phyloP scores from a whole-genome alignment of 805 yeast genomes.

The Candida cerambycidarum region DNA sequence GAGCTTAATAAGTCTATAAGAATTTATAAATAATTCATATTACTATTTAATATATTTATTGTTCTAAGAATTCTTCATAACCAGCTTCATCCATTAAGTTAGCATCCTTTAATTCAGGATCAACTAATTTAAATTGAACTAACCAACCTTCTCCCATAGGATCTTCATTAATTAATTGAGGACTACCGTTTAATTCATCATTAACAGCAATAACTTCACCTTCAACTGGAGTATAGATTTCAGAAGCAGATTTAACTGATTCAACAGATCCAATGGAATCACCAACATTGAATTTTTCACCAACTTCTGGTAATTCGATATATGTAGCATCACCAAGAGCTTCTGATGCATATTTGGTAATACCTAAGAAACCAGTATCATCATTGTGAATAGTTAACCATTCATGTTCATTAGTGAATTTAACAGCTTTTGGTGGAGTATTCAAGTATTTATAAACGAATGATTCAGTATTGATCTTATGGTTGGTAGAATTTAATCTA shows the following conservation, averaged over 20 bases:
- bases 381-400: constrained; percentile 89
- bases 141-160: constrained; percentile 97
- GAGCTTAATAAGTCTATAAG: too few relatives aligned
- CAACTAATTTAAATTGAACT: constrained; percentile 64
- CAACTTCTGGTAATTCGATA: constrained; percentile 83
- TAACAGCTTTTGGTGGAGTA: constrained; percentile 49
- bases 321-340: constrained; percentile 96
- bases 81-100: constrained; percentile 54
- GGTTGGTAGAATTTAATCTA: constrained; percentile 31
- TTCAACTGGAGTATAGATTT: constrained; percentile 82
- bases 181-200: constrained; percentile 60
- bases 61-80: constrained; percentile 40
- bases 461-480: constrained; percentile 37
- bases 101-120: constrained; percentile 36
- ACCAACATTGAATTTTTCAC: constrained; percentile 60
- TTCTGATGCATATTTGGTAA: constrained; percentile 92
- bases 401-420: constrained; percentile 89
- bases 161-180: constrained; percentile 78
- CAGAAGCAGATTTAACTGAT: constrained; percentile 91
- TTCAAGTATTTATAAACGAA: constrained; percentile 38
- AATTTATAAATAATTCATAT: too few relatives aligned
- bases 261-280: constrained; percentile 93
- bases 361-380: constrained; percentile 81
- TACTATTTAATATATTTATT: not conserved
- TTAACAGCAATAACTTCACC: constrained; percentile 79